Base-by-base conservation (phyloP, 352 stramenopile genomes). In the Aphanomyces euteiches region DNA sequence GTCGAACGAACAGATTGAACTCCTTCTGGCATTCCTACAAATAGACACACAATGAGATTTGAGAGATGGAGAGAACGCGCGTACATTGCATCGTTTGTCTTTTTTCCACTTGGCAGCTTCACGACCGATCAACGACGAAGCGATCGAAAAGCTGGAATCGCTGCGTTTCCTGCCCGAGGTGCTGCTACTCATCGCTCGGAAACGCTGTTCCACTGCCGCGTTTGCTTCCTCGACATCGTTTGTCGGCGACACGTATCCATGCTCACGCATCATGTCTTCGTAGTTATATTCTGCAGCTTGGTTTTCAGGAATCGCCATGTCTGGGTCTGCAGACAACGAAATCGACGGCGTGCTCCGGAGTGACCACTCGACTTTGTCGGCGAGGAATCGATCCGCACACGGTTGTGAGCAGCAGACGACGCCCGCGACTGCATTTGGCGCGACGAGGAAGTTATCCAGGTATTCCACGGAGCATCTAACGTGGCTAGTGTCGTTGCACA, bases 1-100 rank as follows among this genome's bases (percentile, higher is more conserved):
- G 87, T 43, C 87, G 82, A 56, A 77, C 78, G 13, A 95, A 75
- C 54, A 92, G 72, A 40, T 77, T 80, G 57, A 95, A 95, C 38
- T 79, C 77, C 73, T 83, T 90, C 39, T 81, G 47, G 72, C 87
- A 95, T 59, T 88, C 84, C 59, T 67, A 50, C 57, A 13, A 13
- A 66, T 17, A 4, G 13, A 34, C 3, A 15, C 34, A 43, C 59
- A 67, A 19, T 8, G 3, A 57, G 19, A 28, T 40, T 3, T 37
- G 7, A 38, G 17, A 17, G 19, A n/a, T 39, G 21, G 2, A 3
- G 4, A 12, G 43, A 10, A 66, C 37, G 8, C 37, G 8, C 37
- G n/a, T 54, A 67, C 59, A n/a, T 79, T 79, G 75, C 87, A 95
- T 47, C 74, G 75, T 3, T 74, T 56, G 58, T 85, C 76, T 57